Percentiles rank a stretch among this genome's conserved stretches.
Conservation (phyloP, 2,329 filamentous ascomycete species). For the Xenoacremonium recifei region DNA sequence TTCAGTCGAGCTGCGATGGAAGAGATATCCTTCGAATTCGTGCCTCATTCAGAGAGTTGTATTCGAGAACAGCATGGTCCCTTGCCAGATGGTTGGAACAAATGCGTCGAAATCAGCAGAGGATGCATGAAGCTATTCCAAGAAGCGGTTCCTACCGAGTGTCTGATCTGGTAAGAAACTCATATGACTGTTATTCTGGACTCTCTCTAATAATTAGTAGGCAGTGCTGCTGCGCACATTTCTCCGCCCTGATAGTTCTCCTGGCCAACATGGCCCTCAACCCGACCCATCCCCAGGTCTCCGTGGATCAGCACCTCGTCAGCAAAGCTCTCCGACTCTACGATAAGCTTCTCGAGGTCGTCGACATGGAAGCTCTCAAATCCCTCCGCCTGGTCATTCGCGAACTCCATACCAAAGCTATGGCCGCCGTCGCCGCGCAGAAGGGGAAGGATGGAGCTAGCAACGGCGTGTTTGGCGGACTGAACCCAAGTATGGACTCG, state of each 20-base stretch:
- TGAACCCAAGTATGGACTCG: not conserved
- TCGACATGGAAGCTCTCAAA: slow-evolving; percentile 16
- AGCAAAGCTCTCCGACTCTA: slow-evolving; percentile 27
- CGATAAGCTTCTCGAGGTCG: slow-evolving; percentile 20
- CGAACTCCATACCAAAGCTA: slow-evolving; percentile 19
- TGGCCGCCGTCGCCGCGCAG: slow-evolving; percentile 9
- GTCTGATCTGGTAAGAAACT: slow-evolving; percentile 29
- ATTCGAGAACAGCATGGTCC: slow-evolving; percentile 11
- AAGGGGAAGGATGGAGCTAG: not conserved
- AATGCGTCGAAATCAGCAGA: slow-evolving; percentile 32
- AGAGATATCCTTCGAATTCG: slow-evolving; percentile 9
- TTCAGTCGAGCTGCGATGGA: slow-evolving; percentile 25
- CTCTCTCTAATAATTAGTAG: slow-evolving; percentile 8
- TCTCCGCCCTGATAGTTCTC: slow-evolving; percentile 33
- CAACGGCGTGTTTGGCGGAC: slow-evolving; percentile 3
- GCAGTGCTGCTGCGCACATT: slow-evolving; percentile 30
- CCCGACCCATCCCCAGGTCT: slow-evolving; percentile 23
- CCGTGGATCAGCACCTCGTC: slow-evolving; percentile 28
- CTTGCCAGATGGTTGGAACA: slow-evolving; percentile 29
- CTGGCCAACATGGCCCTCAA: slow-evolving; percentile 31
- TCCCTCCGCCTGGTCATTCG: slow-evolving; percentile 11
- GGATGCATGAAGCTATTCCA: slow-evolving; percentile 33
- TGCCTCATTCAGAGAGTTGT: slow-evolving; percentile 1
- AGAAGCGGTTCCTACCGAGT: slow-evolving; percentile 28
- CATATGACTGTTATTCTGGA: accelerated